phyloP scores from a whole-genome alignment of 139 green algal species.

The Tetradesmus lagerheimii region DNA sequence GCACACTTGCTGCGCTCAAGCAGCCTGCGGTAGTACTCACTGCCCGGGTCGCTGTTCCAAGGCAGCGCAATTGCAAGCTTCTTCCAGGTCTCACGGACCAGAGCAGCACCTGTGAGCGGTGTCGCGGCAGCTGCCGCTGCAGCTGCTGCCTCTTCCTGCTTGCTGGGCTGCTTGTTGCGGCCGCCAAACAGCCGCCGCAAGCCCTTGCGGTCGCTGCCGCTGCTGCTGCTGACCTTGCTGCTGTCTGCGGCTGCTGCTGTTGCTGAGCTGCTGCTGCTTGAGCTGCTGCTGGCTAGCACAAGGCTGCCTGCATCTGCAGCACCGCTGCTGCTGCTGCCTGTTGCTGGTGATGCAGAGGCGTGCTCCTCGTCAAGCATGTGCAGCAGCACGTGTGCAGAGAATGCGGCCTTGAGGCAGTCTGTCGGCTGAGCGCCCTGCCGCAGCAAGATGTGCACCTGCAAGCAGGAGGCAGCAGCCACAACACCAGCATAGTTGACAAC shows the following conservation, averaged over 20 bases:
- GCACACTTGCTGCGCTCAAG: constrained; percentile 49
- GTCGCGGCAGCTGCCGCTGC: neutral
- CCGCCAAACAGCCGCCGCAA: neutral
- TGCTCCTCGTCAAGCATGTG: constrained; percentile 65
- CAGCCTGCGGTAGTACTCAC: constrained; percentile 37
- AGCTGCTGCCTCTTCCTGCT: neutral
- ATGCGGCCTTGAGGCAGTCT: constrained; percentile 74
- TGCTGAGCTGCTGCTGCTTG: constrained; percentile 17
- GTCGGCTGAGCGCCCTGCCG: constrained; percentile 64
- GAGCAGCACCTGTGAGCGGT: constrained; percentile 7
- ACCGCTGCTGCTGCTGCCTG: constrained; percentile 17
- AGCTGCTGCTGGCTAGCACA: constrained; percentile 14
- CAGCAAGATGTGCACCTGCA: constrained; percentile 84
- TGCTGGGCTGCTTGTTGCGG: neutral
- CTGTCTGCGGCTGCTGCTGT: neutral
- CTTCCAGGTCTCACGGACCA: constrained; percentile 37
- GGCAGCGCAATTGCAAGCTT: constrained; percentile 14
- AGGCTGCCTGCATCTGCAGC: neutral
- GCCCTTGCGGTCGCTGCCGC: neutral
- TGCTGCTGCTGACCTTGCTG: constrained; percentile 15
- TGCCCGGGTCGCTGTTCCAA: constrained; percentile 35
- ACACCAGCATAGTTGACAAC: neutral
- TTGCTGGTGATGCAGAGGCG: neutral
- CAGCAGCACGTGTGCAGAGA: constrained; percentile 82
- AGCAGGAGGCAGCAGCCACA: neutral